Percentiles rank a stretch among this genome's conserved stretches.
phyloP scores from a whole-genome alignment of 106 monocot genomes.

The Dactylorhiza incarnata region DNA sequence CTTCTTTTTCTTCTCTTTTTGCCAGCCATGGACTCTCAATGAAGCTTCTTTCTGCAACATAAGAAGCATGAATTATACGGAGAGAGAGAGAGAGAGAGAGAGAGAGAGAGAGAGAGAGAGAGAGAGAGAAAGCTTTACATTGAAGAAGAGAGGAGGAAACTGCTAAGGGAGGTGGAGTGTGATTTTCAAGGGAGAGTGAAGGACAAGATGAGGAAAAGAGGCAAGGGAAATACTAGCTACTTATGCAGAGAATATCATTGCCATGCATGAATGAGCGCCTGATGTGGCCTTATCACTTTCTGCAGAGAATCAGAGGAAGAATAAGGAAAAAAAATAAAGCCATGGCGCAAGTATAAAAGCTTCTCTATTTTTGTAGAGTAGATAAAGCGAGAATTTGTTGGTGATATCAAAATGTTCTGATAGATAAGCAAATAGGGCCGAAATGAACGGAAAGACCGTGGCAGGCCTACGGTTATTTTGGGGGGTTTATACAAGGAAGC shows the following conservation, averaged over 20 bases:
- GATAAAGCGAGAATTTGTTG: too few relatives aligned
- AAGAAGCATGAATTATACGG: neutral
- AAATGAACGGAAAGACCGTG: too few relatives aligned
- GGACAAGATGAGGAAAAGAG: neutral
- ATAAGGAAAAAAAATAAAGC: neutral
- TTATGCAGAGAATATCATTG: neutral
- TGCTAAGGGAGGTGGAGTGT: too few relatives aligned
- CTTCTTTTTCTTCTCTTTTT: neutral
- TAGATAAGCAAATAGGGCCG: too few relatives aligned
- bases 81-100: conserved; percentile 6
- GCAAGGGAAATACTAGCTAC: neutral
- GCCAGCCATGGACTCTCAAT: neutral
- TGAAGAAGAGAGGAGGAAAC: neutral
- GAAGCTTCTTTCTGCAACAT: neutral
- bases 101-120: neutral
- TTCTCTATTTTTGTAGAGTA: conserved; percentile 3
- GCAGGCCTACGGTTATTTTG: too few relatives aligned
- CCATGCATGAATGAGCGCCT: neutral
- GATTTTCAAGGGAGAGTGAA: neutral
- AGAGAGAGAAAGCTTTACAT: neutral
- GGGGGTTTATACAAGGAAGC: too few relatives aligned
- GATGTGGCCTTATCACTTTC: neutral
- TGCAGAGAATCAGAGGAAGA: neutral
- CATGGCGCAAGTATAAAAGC: neutral
- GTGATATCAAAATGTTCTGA: too few relatives aligned